Base-by-base conservation (phyloP, 2,329 filamentous ascomycete species). In the Sporothrix pseudoabietina region DNA sequence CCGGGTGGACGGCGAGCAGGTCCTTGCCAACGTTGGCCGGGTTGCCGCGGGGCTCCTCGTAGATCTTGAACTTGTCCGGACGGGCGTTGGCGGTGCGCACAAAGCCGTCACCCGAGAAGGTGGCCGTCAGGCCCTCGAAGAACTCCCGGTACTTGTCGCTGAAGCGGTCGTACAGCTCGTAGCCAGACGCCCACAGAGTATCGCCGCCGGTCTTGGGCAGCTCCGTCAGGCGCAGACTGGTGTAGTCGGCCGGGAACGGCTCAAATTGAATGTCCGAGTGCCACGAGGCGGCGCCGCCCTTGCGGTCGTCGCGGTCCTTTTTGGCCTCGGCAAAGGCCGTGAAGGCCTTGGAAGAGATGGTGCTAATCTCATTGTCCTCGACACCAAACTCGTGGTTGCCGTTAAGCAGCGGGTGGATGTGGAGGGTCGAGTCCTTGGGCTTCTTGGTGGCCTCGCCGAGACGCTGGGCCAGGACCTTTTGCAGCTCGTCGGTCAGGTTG, bases 121-220 rank as follows among this genome's bases (percentile, higher is more conserved):
- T 88, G 2, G 85, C 89, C 0, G 87, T 90, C 10, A 91, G 80
- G 0, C 80, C 79, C 71, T 91, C 88, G 39, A 91, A 83, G 79
- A 91, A 90, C 12, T 26, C 3, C 49, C 68, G 71, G 22, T 73
- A 87, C 0, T 86, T 82, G 2, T 82, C 81, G 3, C 86, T 89
- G 73, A 92, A 83, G 39, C 88, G 85, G 77, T 92, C 89, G 77
- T 90, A 92, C 16, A 91, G 80, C 76, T 91, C 89, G 77, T 91
- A 91, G 0, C 88, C 89, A 0, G 88, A 90, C 0, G 89, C 90
- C 89, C 89, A 92, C 8, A 92, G 84, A 0, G 90, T 91, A 79
- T 87, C 85, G 39, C 83, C 83, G 59, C 84, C 84, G 5, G 81
- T 82, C 69, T 77, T 76, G 0, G 84, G 84, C 16, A 83, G 80